Evolutionary conservation across 2,329 filamentous ascomycete genomes (phyloP).

Genomic region (Microsporum canis): DNA sequence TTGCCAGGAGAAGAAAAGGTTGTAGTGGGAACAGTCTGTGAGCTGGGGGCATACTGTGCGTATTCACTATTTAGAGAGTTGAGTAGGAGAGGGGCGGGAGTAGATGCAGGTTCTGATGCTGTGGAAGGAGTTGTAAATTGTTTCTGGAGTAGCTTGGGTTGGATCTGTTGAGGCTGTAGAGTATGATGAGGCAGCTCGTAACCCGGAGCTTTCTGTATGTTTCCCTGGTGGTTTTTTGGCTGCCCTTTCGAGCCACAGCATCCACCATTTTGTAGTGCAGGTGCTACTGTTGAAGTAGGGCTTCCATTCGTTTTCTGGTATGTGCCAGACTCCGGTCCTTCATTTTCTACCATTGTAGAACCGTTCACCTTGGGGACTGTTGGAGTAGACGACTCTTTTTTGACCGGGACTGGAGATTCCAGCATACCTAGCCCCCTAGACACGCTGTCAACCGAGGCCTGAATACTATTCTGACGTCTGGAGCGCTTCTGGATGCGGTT

Average conservation of each 20-base stretch:
- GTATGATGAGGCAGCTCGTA: not conserved
- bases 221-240: not conserved
- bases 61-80: not conserved
- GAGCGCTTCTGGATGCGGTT: conserved; percentile 28
- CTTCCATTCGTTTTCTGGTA: not conserved
- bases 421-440: conserved; percentile 23
- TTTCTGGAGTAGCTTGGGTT: not conserved
- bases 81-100: not conserved
- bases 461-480: conserved; percentile 25
- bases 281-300: not conserved
- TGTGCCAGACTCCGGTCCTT: not conserved
- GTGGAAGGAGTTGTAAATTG: not conserved
- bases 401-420: not conserved
- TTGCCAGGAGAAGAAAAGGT: not conserved
- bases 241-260: not conserved
- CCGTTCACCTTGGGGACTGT: not conserved
- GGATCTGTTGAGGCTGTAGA: not conserved
- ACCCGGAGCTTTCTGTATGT: not conserved
- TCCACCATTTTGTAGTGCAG: not conserved
- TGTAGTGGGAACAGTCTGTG: not conserved
- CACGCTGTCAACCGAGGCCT: conserved; percentile 26
- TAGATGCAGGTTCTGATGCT: not conserved
- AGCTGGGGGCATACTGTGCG: not conserved
- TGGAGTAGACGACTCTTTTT: not conserved
- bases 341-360: not conserved